Evolutionary conservation across 345 rosid genomes (phyloP).

Genomic region (Linum tenue): DNA sequence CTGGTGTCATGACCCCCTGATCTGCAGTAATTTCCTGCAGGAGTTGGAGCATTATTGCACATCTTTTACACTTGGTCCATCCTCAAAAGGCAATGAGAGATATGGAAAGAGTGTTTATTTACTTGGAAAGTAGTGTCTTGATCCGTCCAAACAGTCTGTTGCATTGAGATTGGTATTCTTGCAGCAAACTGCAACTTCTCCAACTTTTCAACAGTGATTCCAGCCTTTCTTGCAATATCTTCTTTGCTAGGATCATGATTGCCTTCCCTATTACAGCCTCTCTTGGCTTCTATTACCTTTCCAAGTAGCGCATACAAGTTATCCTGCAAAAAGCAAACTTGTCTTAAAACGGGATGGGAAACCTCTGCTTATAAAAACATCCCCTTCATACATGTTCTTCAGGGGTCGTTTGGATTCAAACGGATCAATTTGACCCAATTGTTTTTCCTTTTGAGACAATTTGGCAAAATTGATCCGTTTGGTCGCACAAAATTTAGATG

Average conservation of each 20-base stretch:
- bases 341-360: neutral
- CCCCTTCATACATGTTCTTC: too few species aligned
- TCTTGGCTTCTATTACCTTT: slow-evolving; percentile 63
- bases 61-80: too few species aligned
- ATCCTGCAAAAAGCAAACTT: slow-evolving; percentile 38
- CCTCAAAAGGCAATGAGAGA: neutral
- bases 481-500: too few species aligned
- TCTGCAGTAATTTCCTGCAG: slow-evolving; percentile 75
- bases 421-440: too few species aligned
- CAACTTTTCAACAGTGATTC: slow-evolving; percentile 51
- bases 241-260: slow-evolving; percentile 48
- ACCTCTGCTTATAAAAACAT: too few species aligned
- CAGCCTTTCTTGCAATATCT: slow-evolving; percentile 54
- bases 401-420: too few species aligned
- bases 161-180: slow-evolving; percentile 62
- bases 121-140: slow-evolving; percentile 75
- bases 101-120: slow-evolving; percentile 7
- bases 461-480: too few species aligned
- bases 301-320: slow-evolving; percentile 39
- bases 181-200: slow-evolving; percentile 39
- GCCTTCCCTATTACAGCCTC: slow-evolving; percentile 46
- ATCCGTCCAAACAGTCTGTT: slow-evolving; percentile 67
- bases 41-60: neutral
- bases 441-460: too few species aligned
- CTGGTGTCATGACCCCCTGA: slow-evolving; percentile 49